Evolutionary conservation across 805 yeast species (phyloP).

Genomic region (Dipodascopsis uninucleata): DNA sequence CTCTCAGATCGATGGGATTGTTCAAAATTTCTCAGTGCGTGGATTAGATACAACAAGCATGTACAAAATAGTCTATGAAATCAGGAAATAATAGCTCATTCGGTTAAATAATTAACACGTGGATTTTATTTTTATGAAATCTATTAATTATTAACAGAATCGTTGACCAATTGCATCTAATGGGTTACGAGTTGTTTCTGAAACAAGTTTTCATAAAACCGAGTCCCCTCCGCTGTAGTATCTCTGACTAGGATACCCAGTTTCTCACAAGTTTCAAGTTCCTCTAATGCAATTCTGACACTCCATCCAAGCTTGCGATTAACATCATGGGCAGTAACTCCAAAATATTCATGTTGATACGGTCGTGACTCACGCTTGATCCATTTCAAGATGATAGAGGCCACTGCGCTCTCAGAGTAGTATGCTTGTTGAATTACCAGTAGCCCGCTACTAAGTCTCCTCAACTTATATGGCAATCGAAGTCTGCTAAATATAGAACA

Average conservation of each 20-base stretch:
- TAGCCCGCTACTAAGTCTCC: constrained; percentile 42
- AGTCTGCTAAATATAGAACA: constrained; percentile 54
- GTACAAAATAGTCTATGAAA: no score
- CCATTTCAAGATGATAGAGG: constrained; percentile 11
- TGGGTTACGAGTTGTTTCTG: no score
- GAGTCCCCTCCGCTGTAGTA: constrained; percentile 60
- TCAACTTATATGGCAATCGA: constrained; percentile 52
- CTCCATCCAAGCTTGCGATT: constrained; percentile 48
- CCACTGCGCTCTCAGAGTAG: constrained; percentile 38
- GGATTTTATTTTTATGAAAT: no score
- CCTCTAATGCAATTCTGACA: constrained; percentile 59
- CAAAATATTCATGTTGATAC: constrained; percentile 16
- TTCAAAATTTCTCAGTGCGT: no score
- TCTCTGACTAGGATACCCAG: constrained; percentile 61
- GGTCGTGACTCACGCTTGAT: neutral
- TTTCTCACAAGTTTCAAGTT: constrained; percentile 52
- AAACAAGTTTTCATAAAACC: constrained; percentile 50
- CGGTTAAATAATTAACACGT: no score
- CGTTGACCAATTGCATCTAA: no score
- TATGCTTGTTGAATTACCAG: constrained; percentile 42
- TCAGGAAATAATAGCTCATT: no score
- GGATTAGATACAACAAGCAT: no score
- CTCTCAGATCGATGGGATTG: no score
- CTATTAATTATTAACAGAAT: no score
- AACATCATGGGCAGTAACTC: constrained; percentile 33